Percentiles rank a stretch among this genome's conserved stretches.
These are phyloP conservation scores for Saccharomycopsis sp. DNA, from an alignment of 805 yeast genomes.

Conservation along the genomic window DNA sequence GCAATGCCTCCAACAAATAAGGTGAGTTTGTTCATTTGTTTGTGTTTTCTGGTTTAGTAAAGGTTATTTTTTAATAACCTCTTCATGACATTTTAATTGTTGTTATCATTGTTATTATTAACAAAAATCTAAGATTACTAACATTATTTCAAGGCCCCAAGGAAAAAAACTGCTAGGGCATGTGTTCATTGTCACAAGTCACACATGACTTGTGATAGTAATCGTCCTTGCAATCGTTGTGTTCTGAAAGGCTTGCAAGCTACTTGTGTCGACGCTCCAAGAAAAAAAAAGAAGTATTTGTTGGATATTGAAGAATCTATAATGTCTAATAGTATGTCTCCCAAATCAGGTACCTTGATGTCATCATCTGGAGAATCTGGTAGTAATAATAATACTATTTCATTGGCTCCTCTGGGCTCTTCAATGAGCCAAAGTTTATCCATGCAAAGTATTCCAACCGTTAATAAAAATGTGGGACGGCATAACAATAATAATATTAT, in stretches of 20 bases:
- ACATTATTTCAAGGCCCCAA: background rate
- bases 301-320: constrained; percentile 40
- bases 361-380: background rate
- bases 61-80: too few relatives aligned
- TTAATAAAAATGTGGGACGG: too few relatives aligned
- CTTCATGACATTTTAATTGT: background rate
- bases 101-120: too few relatives aligned
- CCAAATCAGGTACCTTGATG: too few relatives aligned
- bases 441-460: too few relatives aligned
- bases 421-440: background rate
- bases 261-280: constrained; percentile 80
- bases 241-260: constrained; percentile 52
- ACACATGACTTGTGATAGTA: constrained; percentile 83
- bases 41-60: too few relatives aligned
- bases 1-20: background rate
- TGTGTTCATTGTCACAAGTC: constrained; percentile 86
- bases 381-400: background rate
- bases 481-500: too few relatives aligned
- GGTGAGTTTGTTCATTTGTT: background rate
- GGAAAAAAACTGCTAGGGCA: constrained; percentile 73
- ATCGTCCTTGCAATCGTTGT: constrained; percentile 78
- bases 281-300: constrained; percentile 76
- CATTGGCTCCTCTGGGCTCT: too few relatives aligned
- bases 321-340: background rate
- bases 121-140: background rate